These are phyloP conservation scores for Aureobasidium lini DNA, from an alignment of 2,329 filamentous ascomycete genomes.

Conservation along the genomic window DNA sequence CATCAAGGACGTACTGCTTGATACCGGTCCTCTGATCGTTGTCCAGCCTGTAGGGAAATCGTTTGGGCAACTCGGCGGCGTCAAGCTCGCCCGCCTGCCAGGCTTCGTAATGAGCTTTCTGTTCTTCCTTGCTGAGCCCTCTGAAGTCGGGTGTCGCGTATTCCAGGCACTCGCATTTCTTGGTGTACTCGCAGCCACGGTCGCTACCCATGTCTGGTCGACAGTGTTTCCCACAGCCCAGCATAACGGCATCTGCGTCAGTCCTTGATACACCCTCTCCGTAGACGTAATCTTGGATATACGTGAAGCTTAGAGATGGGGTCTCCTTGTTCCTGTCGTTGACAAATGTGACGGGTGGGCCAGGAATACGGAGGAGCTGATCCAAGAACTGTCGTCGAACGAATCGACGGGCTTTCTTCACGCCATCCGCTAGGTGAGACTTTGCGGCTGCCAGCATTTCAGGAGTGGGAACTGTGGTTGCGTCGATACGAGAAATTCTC, in stretches of 20 bases:
- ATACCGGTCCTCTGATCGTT: slow-evolving; percentile 26
- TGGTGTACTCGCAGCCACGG: slow-evolving; percentile 55
- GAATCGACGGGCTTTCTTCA: slow-evolving; percentile 26
- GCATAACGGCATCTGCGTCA: slow-evolving; percentile 52
- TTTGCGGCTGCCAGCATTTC: slow-evolving; percentile 30
- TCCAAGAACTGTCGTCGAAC: slow-evolving; percentile 34
- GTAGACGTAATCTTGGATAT: slow-evolving; percentile 57
- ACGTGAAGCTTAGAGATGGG: slow-evolving; percentile 57
- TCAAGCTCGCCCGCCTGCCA: slow-evolving; percentile 23
- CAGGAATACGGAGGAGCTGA: slow-evolving; percentile 24
- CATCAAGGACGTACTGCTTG: slow-evolving; percentile 29
- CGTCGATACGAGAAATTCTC: slow-evolving; percentile 21
- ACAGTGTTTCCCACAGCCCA: slow-evolving; percentile 62
- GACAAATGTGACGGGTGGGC: slow-evolving; percentile 48
- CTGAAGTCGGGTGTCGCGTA: slow-evolving; percentile 46
- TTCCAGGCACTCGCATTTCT: slow-evolving; percentile 60
- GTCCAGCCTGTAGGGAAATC: slow-evolving; percentile 53
- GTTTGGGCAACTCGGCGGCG: slow-evolving; percentile 35
- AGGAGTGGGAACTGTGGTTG: slow-evolving; percentile 27
- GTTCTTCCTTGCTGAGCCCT: slow-evolving; percentile 10
- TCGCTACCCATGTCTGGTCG: slow-evolving; percentile 43
- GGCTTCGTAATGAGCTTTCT: slow-evolving; percentile 19
- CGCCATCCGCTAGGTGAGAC: slow-evolving; percentile 17
- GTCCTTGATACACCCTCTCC: slow-evolving; percentile 52
- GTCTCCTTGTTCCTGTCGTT: slow-evolving; percentile 53